Evolutionary conservation across 2,329 filamentous ascomycete species (phyloP), one percentile per base, ranked within the genome.

Genomic region (Aspergillus pseudoviridinutans): DNA sequence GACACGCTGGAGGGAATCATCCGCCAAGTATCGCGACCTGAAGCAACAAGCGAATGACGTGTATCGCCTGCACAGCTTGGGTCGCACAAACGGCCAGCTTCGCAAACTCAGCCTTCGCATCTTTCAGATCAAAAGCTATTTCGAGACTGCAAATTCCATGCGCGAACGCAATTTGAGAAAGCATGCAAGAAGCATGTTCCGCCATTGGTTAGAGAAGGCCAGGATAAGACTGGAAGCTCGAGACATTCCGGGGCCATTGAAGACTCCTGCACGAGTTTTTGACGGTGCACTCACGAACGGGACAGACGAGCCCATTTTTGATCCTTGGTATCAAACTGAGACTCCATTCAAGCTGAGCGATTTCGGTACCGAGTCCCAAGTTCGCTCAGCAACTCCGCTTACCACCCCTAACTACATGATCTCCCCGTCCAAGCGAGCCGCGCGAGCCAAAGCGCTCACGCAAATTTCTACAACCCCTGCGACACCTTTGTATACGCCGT

Each of bases 41-140:
- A 68, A 76, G 53, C 71, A 76, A 25, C 76, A 79, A 64, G 83
- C 83, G 12, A 58, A 73, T 3, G 68, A 73, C 1, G 74, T 83
- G 38, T 68, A 77, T 52, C 76, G 78, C 27, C 74, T 81, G 57
- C 79, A 78, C 46, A 71, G 79, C 4, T 76, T 81, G 12, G 71
- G 76, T 25, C 70, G 78, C 3, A 79, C 82, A 14, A 74, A 76
- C 10, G 72, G 71, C 14, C 76, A 76, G 25, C 71, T 86, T 56
- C 83, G 82, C 66, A 83, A 79, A 64, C 71, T 86, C n/a, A 83
- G 82, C 54, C 81, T 85, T 71, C 79, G 79, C 7, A 72, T 82
- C 2, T 86, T 86, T 71, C 82, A 84, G 44, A 71, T 83, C 4
- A 74, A 76, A 25, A 78, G 79, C 53, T 77, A 77, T 25, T 69